A percentile compares a stretch with the other conserved stretches of the same genome.
Conservation (phyloP, 139 green algal species). For the Chlamydomonas asymmetrica region DNA sequence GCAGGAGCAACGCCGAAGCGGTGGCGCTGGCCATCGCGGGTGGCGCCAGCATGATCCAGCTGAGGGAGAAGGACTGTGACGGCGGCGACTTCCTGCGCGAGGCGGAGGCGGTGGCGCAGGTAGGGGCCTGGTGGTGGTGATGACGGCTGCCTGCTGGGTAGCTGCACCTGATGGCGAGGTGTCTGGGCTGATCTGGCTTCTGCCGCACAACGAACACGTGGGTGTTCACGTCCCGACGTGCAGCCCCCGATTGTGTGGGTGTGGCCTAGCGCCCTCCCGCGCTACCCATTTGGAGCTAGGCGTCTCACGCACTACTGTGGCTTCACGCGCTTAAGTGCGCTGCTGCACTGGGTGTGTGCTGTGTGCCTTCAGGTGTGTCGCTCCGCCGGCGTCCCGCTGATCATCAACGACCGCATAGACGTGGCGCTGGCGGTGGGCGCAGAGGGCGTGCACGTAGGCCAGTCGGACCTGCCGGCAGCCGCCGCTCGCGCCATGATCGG, state of each 20-base stretch:
- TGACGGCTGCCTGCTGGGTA: neutral
- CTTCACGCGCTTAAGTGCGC: neutral
- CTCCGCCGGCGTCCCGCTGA: slow-evolving; percentile 66
- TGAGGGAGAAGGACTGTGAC: slow-evolving; percentile 84
- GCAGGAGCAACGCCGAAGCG: slow-evolving; percentile 64
- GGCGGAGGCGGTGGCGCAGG: slow-evolving; percentile 49
- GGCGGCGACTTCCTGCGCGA: slow-evolving; percentile 68
- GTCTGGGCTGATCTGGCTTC: too few relatives aligned
- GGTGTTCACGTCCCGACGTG: too few relatives aligned
- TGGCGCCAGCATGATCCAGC: slow-evolving; percentile 77
- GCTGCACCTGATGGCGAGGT: too few relatives aligned
- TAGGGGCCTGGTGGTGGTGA: neutral
- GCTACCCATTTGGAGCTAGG: neutral
- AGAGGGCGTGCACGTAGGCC: slow-evolving; percentile 86
- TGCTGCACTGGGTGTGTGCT: slow-evolving; percentile 1
- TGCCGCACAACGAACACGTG: too few relatives aligned
- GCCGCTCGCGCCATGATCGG: slow-evolving; percentile 58
- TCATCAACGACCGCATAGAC: slow-evolving; percentile 96
- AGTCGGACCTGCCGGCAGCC: slow-evolving; percentile 77
- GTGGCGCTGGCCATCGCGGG: slow-evolving; percentile 70
- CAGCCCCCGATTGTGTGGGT: neutral
- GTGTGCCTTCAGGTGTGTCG: slow-evolving; percentile 50
- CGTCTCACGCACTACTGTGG: too few relatives aligned
- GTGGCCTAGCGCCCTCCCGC: neutral
- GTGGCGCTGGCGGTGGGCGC: slow-evolving; percentile 84